phyloP scores from a whole-genome alignment of 371 early-diverging fungal species.

The Cladochytrium tenue region DNA sequence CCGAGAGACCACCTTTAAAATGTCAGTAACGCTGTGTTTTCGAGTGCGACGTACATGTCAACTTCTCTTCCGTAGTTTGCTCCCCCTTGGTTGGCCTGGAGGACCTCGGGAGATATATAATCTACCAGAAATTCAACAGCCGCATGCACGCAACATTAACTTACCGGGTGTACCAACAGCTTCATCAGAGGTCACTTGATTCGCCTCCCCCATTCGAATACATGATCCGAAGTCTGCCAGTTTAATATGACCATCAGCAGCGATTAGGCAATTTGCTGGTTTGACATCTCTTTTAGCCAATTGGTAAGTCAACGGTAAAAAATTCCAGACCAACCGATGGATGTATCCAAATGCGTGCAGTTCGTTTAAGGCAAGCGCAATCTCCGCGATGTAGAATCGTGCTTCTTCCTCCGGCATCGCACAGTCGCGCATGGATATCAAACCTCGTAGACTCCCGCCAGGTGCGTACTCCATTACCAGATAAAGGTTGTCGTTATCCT shows the following conservation, averaged over 20 bases:
- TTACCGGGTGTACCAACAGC: slow-evolving; percentile 68
- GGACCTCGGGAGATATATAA: slow-evolving; percentile 72
- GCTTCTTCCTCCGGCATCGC: slow-evolving; percentile 54
- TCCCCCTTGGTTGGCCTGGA: slow-evolving; percentile 53
- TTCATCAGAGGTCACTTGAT: slow-evolving; percentile 47
- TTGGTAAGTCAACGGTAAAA: not conserved
- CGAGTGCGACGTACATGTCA: slow-evolving; percentile 48
- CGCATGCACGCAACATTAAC: not conserved
- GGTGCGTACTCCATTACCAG: slow-evolving; percentile 74
- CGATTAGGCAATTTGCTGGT: slow-evolving; percentile 72
- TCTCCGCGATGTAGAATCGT: slow-evolving; percentile 61
- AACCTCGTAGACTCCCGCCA: slow-evolving; percentile 56
- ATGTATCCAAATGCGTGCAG: slow-evolving; percentile 55
- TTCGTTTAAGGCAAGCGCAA: slow-evolving; percentile 60
- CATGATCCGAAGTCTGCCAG: slow-evolving; percentile 75
- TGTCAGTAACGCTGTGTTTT: slow-evolving; percentile 4
- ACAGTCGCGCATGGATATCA: slow-evolving; percentile 46
- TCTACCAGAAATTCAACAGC: slow-evolving; percentile 36
- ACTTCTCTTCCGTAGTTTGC: slow-evolving; percentile 54
- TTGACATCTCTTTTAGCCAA: slow-evolving; percentile 60
- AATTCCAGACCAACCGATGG: slow-evolving; percentile 40
- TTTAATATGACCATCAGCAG: slow-evolving; percentile 63
- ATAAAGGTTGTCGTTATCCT: slow-evolving; percentile 70
- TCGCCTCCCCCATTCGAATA: slow-evolving; percentile 44
- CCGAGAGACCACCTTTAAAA: slow-evolving; percentile 53